Conservation (phyloP, 768 basidiomycete genomes). For the Russula foetens region DNA sequence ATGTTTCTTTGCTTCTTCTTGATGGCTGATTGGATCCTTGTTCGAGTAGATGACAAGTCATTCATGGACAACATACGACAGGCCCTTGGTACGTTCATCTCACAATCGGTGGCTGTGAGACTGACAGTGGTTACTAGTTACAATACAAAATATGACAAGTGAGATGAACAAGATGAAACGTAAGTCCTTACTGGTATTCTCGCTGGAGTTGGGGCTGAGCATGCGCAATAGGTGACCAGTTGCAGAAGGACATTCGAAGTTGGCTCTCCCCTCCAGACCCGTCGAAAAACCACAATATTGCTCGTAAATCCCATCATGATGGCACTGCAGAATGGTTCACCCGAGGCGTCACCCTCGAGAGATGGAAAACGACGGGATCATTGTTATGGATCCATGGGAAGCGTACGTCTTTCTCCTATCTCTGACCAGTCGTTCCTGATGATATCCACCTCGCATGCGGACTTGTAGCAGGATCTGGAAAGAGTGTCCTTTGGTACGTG, state of each 20-base stretch:
- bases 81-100: background rate
- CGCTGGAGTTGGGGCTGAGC: background rate
- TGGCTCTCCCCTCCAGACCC: background rate
- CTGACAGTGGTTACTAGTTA: background rate
- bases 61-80: background rate
- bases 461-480: background rate
- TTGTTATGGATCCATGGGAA: background rate
- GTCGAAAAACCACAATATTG: background rate
- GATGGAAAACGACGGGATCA: background rate
- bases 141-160: background rate
- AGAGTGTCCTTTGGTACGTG: constrained; percentile 1
- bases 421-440: no score
- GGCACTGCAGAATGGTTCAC: background rate
- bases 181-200: background rate
- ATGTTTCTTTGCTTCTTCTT: no score
- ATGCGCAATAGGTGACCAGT: background rate
- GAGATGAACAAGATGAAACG: background rate
- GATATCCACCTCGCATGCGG: background rate
- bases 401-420: background rate
- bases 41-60: background rate
- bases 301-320: background rate
- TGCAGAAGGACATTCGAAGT: background rate
- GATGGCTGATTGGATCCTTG: background rate
- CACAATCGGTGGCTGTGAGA: no score
- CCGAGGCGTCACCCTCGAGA: background rate